phyloP scores from a whole-genome alignment of 2,329 filamentous ascomycete species.

The Aulographum hederae region DNA sequence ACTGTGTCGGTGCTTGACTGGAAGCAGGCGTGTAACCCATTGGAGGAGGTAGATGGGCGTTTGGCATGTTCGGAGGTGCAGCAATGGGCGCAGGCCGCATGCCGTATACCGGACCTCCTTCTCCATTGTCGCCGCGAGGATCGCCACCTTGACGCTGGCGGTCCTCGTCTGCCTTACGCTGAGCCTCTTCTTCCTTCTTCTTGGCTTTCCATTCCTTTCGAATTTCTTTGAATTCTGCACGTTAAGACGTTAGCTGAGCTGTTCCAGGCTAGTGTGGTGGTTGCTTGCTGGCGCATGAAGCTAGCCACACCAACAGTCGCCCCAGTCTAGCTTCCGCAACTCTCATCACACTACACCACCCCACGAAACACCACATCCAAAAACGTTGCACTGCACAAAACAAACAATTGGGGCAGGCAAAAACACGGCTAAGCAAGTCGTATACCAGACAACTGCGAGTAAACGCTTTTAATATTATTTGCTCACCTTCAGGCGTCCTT shows the following conservation, averaged over 20 bases:
- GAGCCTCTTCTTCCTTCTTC: conserved; percentile 94
- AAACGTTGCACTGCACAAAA: no score
- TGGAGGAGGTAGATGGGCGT: conserved; percentile 29
- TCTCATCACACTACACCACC: no score
- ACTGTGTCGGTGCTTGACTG: conserved; percentile 9
- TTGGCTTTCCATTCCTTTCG: conserved; percentile 98
- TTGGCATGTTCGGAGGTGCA: conserved; percentile 23
- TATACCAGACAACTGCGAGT: no score
- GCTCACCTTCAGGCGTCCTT: conserved; percentile 88
- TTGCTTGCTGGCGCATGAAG: conserved; percentile 1
- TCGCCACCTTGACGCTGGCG: conserved; percentile 47
- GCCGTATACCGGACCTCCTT: conserved; percentile 27
- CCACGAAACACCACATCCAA: no score
- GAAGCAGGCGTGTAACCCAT: conserved; percentile 31
- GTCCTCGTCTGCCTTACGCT: conserved; percentile 81
- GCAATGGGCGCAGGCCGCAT: conserved; percentile 26
- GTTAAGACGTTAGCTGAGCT: conserved; percentile 14
- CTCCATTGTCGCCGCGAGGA: conserved; percentile 31
- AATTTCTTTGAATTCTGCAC: conserved; percentile 94
- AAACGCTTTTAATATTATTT: no score
- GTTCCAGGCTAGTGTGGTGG: conserved; percentile 13
- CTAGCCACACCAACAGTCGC: neutral
- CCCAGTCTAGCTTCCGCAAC: neutral
- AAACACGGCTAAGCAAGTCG: no score
- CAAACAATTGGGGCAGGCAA: no score